phyloP scores from a whole-genome alignment of 805 yeast genomes.

The Candida tallmaniae region DNA sequence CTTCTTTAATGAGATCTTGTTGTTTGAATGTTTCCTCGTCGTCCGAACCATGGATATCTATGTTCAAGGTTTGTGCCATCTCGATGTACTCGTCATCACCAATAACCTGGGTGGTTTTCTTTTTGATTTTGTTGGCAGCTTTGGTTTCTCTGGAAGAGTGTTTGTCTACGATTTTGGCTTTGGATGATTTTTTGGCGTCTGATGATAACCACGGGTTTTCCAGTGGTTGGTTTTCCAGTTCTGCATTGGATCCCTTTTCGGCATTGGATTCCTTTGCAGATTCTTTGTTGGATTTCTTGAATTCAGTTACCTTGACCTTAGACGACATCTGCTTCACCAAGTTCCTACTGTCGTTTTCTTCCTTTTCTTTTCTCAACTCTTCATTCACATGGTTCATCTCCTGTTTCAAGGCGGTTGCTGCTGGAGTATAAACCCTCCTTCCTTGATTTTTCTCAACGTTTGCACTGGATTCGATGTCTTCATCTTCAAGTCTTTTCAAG shows the following conservation, averaged over 20 bases:
- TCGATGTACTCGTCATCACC: conserved; percentile 44
- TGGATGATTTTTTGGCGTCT: conserved; percentile 25
- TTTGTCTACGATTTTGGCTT: conserved; percentile 27
- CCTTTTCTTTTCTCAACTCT: conserved; percentile 39
- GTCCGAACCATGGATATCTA: conserved; percentile 11
- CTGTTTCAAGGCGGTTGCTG: conserved; percentile 38
- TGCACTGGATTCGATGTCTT: conserved; percentile 37
- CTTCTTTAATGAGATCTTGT: conserved; percentile 77
- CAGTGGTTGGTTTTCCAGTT: conserved; percentile 2
- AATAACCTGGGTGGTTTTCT: conserved; percentile 25
- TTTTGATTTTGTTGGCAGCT: conserved; percentile 37
- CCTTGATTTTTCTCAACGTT: conserved; percentile 63
- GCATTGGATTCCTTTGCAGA: conserved; percentile 5
- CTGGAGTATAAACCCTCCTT: conserved; percentile 75
- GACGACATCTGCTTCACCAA: conserved; percentile 39
- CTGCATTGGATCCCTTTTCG: conserved; percentile 4
- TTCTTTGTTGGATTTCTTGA: conserved; percentile 5
- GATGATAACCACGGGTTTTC: conserved; percentile 37
- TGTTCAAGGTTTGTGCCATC: conserved; percentile 48
- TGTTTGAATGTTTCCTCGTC: conserved; percentile 56
- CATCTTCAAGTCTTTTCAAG: conserved; percentile 40
- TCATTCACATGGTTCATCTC: conserved; percentile 32
- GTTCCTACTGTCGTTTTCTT: conserved; percentile 46
- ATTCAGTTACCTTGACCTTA: too few relatives aligned
- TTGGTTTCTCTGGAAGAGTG: conserved; percentile 35